A percentile compares a stretch with the other conserved stretches of the same genome.
phyloP scores from a whole-genome alignment of 352 stramenopile genomes.

The Pythium aristosporum region DNA sequence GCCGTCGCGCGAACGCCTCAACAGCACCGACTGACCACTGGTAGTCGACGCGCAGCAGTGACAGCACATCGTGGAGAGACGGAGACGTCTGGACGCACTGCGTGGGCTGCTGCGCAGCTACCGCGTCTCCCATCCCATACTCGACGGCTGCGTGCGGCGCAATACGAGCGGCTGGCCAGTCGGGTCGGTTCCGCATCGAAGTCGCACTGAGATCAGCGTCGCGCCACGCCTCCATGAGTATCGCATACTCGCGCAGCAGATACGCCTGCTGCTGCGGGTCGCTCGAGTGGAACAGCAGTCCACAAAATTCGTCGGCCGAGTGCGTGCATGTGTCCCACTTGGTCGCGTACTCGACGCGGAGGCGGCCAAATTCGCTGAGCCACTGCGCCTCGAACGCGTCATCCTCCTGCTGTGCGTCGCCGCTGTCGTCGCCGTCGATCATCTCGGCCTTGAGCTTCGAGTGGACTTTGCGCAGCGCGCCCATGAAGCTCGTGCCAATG shows the following conservation, averaged over 20 bases:
- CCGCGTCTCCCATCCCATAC: slow-evolving; percentile 10
- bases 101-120: not conserved
- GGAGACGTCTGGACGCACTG: slow-evolving; percentile 31
- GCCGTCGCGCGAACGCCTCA: slow-evolving; percentile 29
- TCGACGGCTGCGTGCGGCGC: slow-evolving; percentile 20
- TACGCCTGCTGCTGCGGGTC: slow-evolving; percentile 45
- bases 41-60: slow-evolving; percentile 40
- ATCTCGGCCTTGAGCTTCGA: slow-evolving; percentile 59
- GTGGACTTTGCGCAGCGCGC: slow-evolving; percentile 54
- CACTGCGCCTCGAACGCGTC: slow-evolving; percentile 54
- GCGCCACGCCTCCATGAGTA: slow-evolving; percentile 59
- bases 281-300: slow-evolving; percentile 51
- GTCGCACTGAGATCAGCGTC: slow-evolving; percentile 20
- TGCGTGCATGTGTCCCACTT: slow-evolving; percentile 74
- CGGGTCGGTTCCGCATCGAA: slow-evolving; percentile 29
- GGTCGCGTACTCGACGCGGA: slow-evolving; percentile 42
- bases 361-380: slow-evolving; percentile 54
- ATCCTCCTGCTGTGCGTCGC: slow-evolving; percentile 41
- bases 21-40: slow-evolving; percentile 43
- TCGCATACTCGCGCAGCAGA: slow-evolving; percentile 51
- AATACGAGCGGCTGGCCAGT: slow-evolving; percentile 39
- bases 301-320: slow-evolving; percentile 67
- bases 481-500: slow-evolving; percentile 44
- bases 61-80: slow-evolving; percentile 29
- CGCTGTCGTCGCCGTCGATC: slow-evolving; percentile 24